Percentiles rank a stretch among this genome's conserved stretches.
Conservation (phyloP, 495 filamentous ascomycete species). For the Annulohypoxylon nitens region DNA sequence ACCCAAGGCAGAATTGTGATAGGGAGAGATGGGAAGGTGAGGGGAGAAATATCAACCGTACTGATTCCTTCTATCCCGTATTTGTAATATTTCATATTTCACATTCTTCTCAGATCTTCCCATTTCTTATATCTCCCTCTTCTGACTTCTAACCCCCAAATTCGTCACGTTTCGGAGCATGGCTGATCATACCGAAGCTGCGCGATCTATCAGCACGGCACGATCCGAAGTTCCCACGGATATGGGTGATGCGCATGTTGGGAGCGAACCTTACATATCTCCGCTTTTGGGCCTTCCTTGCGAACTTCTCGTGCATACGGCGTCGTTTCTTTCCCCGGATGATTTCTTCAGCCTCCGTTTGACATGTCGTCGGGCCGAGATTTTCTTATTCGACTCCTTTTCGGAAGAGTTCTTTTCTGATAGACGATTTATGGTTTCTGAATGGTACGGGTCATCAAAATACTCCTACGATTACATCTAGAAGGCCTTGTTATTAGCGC, state of each 20-base stretch:
- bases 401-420: conserved; percentile 59
- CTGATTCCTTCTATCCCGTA: background rate
- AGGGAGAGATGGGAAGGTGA: conserved; percentile 14
- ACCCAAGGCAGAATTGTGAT: conserved; percentile 11
- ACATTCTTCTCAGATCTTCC: conserved; percentile 3
- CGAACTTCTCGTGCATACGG: conserved; percentile 43
- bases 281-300: conserved; percentile 47
- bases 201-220: conserved; percentile 2
- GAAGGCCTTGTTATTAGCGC: background rate
- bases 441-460: conserved; percentile 40
- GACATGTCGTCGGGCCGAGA: conserved; percentile 56
- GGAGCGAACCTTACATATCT: conserved; percentile 23
- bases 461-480: too few relatives aligned
- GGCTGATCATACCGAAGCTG: conserved; percentile 19
- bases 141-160: background rate
- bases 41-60: conserved; percentile 8
- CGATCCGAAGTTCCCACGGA: conserved; percentile 21
- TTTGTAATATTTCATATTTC: background rate
- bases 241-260: conserved; percentile 34
- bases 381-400: conserved; percentile 54
- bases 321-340: conserved; percentile 35
- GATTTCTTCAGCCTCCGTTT: conserved; percentile 51
- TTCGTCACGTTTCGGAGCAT: conserved; percentile 10
- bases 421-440: conserved; percentile 59
- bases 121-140: conserved; percentile 3